phyloP scores from a whole-genome alignment of 2,329 filamentous ascomycete genomes.

The Ilyonectria mors-panacis region DNA sequence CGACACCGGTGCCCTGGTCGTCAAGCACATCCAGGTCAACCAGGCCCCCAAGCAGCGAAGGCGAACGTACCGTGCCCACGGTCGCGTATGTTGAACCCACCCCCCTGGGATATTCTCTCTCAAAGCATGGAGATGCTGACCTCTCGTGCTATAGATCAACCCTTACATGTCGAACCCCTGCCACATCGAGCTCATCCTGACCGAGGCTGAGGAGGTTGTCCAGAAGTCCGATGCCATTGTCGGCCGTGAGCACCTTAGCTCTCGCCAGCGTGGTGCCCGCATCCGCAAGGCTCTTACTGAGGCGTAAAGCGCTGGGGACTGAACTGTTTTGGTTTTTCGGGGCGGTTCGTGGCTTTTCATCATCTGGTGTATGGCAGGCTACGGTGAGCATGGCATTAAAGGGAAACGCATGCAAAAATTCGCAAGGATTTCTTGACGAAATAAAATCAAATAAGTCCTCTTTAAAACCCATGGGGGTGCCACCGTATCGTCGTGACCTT shows the following conservation, averaged over 20 bases:
- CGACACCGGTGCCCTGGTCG: constrained; percentile 95
- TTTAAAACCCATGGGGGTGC: constrained; percentile 33
- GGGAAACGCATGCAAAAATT: constrained; percentile 56
- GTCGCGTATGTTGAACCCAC: constrained; percentile 83
- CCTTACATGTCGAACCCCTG: constrained; percentile 99
- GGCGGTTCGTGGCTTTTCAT: constrained; percentile 58
- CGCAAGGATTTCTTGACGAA: constrained; percentile 56
- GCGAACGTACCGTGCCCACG: constrained; percentile 99
- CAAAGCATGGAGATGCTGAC: constrained; percentile 25
- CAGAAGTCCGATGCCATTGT: constrained; percentile 92
- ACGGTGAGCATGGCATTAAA: constrained; percentile 58
- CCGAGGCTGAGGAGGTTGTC: constrained; percentile 96
- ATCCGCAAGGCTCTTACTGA: constrained; percentile 75
- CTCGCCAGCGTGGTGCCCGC: constrained; percentile 89
- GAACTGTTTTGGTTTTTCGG: constrained; percentile 50
- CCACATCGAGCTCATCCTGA: constrained; percentile 99
- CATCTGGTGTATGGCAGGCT: constrained; percentile 57
- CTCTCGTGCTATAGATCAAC: constrained; percentile 84
- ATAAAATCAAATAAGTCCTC: constrained; percentile 55
- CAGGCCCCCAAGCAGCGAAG: constrained; percentile 99
- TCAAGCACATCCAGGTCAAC: constrained; percentile 99
- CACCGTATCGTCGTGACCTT: constrained; percentile 23
- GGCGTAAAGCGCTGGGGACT: constrained; percentile 63
- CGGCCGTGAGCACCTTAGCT: constrained; percentile 82
- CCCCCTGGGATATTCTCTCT: not conserved